Evolutionary conservation across 768 basidiomycete species (phyloP).

Genomic region (Holtermannia corniformis): DNA sequence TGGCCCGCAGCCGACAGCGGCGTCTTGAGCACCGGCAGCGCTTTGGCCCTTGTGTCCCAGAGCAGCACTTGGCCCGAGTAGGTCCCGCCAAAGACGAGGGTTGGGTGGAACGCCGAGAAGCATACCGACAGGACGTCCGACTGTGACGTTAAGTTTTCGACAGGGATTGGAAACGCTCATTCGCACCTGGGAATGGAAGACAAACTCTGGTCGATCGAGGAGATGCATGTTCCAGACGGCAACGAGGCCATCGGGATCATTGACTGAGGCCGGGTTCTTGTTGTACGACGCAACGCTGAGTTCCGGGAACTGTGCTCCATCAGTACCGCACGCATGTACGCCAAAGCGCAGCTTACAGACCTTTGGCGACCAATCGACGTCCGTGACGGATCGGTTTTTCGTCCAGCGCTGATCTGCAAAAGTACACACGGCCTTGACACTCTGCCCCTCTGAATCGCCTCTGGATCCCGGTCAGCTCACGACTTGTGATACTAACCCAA

Average conservation of each 20-base stretch:
- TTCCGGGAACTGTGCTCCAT: slow-evolving; percentile 68
- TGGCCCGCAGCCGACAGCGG: slow-evolving; percentile 92
- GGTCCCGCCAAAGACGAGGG: slow-evolving; percentile 95
- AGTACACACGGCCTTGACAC: slow-evolving; percentile 84
- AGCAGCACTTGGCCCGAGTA: slow-evolving; percentile 96
- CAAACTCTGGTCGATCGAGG: slow-evolving; percentile 88
- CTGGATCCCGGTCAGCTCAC: slow-evolving; percentile 43
- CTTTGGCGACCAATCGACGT: slow-evolving; percentile 96
- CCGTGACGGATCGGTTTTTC: slow-evolving; percentile 89
- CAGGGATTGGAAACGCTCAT: neutral
- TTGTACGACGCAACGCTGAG: slow-evolving; percentile 93
- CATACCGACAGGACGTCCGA: slow-evolving; percentile 94
- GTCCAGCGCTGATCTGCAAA: slow-evolving; percentile 87
- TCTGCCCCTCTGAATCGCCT: slow-evolving; percentile 81
- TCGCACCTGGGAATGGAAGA: slow-evolving; percentile 90
- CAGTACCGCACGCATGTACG: neutral
- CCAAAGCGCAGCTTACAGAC: slow-evolving; percentile 43
- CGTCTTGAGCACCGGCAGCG: slow-evolving; percentile 90
- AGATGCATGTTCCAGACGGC: slow-evolving; percentile 96
- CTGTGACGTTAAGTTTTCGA: slow-evolving; percentile 45
- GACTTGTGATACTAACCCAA: neutral
- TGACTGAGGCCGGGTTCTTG: slow-evolving; percentile 84
- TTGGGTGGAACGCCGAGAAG: slow-evolving; percentile 96
- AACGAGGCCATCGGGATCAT: slow-evolving; percentile 94
- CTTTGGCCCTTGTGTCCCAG: slow-evolving; percentile 97